Evolutionary conservation across 192 early-diverging fungal genomes (phyloP).

Genomic region (Helicostylum pulchrum): DNA sequence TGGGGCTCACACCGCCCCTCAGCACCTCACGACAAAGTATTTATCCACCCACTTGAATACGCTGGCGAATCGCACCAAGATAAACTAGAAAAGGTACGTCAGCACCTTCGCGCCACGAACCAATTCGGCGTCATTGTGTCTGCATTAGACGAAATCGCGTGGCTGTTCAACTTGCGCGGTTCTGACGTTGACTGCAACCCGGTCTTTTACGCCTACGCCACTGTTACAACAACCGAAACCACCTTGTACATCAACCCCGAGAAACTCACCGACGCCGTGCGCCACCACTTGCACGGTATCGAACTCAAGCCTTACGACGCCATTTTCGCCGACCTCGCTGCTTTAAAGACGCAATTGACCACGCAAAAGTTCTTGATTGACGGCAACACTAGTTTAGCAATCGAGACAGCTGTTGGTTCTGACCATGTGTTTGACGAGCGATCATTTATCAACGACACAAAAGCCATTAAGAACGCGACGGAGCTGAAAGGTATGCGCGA

Average conservation of each 20-base stretch:
- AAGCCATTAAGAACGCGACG: conserved; percentile 88
- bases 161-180: conserved; percentile 97
- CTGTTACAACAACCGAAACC: conserved; percentile 66
- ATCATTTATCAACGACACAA: conserved; percentile 76
- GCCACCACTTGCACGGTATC: conserved; percentile 54
- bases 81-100: conserved; percentile 71
- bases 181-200: conserved; percentile 94
- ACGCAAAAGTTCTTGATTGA: conserved; percentile 61
- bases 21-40: conserved; percentile 59
- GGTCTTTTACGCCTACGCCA: conserved; percentile 89
- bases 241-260: conserved; percentile 75
- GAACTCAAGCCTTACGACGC: conserved; percentile 69
- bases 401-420: conserved; percentile 68
- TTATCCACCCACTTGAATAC: conserved; percentile 62
- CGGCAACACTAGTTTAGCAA: conserved; percentile 63
- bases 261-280: conserved; percentile 63
- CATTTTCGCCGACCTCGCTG: conserved; percentile 71
- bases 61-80: conserved; percentile 44
- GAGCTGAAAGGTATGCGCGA: conserved; percentile 92
- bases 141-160: conserved; percentile 92
- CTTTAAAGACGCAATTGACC: not conserved
- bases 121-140: conserved; percentile 78
- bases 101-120: conserved; percentile 51
- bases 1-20: conserved; percentile 74
- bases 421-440: conserved; percentile 48